Conservation (phyloP, 148 eudicot genomes). For the Persicaria maculosa region DNA sequence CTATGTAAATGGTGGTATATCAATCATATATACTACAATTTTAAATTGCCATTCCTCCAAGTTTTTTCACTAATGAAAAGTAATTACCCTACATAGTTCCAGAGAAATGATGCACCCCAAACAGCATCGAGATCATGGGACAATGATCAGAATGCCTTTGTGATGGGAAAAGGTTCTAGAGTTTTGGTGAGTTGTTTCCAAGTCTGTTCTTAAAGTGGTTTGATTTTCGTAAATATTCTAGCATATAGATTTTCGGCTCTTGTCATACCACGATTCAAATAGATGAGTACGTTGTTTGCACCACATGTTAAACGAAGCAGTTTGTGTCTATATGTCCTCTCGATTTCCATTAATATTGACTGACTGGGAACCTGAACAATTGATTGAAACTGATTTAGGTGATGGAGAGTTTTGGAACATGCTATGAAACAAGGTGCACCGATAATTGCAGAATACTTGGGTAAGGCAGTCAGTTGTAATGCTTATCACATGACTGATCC, state of each 20-base stretch:
- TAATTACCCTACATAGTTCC: slow-evolving; percentile 23
- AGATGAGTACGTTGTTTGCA: too few species aligned
- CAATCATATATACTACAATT: too few species aligned
- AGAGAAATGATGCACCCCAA: slow-evolving; percentile 87
- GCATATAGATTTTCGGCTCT: neutral
- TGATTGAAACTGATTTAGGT: slow-evolving; percentile 32
- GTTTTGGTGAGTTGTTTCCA: slow-evolving; percentile 49
- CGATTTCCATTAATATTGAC: neutral
- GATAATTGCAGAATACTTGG: slow-evolving; percentile 86
- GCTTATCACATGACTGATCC: slow-evolving; percentile 99
- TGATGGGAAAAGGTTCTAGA: slow-evolving; percentile 97
- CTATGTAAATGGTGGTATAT: too few species aligned
- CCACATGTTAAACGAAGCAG: too few species aligned
- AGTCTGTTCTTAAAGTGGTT: neutral
- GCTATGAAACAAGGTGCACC: slow-evolving; percentile 93
- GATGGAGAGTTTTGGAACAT: slow-evolving; percentile 94
- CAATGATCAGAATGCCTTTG: slow-evolving; percentile 91
- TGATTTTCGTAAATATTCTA: neutral
- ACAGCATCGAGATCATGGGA: slow-evolving; percentile 99
- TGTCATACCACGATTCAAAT: neutral
- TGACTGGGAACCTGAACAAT: neutral
- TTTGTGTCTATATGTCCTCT: too few species aligned
- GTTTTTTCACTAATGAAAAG: too few species aligned
- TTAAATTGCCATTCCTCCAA: too few species aligned
- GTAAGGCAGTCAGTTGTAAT: slow-evolving; percentile 92